These are phyloP conservation scores for Cucurbita moschata DNA, from an alignment of 306 rosid species.

Conservation along the genomic window DNA sequence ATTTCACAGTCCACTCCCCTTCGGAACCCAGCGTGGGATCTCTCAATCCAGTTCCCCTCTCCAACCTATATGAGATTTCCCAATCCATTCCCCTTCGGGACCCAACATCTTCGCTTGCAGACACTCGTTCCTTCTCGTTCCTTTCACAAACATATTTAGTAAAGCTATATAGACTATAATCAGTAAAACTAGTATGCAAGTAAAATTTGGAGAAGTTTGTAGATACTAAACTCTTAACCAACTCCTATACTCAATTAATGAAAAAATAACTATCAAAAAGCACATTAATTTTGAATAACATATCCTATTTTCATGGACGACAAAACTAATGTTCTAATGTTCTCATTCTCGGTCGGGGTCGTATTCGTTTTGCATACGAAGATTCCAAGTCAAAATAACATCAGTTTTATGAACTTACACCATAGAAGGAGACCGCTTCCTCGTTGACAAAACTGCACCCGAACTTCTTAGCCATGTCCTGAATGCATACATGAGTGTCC, in stretches of 20 bases:
- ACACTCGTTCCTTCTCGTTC: no score
- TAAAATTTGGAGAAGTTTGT: background rate
- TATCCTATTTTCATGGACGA: background rate
- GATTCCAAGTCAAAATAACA: background rate
- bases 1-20: no score
- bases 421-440: slow-evolving; percentile 77
- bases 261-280: background rate
- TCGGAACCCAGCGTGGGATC: no score
- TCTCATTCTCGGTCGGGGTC: background rate
- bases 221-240: background rate
- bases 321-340: background rate
- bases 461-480: slow-evolving; percentile 57
- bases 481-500: slow-evolving; percentile 85
- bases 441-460: slow-evolving; percentile 19
- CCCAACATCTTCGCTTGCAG: no score
- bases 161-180: no score
- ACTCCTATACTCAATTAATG: background rate
- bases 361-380: background rate
- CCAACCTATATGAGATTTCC: no score
- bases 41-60: no score
- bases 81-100: no score
- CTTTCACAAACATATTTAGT: no score
- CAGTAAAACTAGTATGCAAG: background rate
- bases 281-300: background rate
- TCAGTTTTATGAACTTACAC: slow-evolving; percentile 38